These are phyloP conservation scores for Rhododendron vialii DNA, from an alignment of 148 eudicot genomes.

Conservation along the genomic window DNA sequence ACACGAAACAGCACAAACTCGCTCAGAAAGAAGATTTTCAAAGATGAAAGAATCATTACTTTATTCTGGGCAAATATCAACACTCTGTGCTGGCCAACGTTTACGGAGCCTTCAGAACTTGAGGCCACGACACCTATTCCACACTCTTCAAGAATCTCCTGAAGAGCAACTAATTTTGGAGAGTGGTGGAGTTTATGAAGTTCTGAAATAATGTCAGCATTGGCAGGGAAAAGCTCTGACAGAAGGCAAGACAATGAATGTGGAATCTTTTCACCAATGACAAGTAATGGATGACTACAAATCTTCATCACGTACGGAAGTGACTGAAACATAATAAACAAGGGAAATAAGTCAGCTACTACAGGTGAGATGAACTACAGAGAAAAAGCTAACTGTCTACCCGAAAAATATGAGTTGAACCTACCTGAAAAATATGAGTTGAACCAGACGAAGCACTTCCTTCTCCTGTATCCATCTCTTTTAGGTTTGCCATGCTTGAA, in stretches of 20 bases:
- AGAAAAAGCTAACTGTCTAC: conserved; percentile 13
- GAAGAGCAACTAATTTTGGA: conserved; percentile 94
- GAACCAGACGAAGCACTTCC: conserved; percentile 57
- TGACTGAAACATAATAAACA: conserved; percentile 42
- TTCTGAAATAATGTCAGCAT: conserved; percentile 55
- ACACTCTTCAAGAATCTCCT: conserved; percentile 97
- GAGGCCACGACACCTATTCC: conserved; percentile 85
- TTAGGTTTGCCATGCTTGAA: conserved; percentile 57
- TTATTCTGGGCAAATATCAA: conserved; percentile 98
- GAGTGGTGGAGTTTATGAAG: conserved; percentile 91
- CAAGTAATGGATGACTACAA: conserved; percentile 97
- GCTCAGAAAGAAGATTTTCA: neutral
- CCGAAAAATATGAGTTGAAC: conserved; percentile 92
- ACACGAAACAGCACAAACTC: conserved; percentile 1
- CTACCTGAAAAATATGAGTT: conserved; percentile 90
- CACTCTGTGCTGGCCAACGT: conserved; percentile 93
- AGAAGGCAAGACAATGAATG: conserved; percentile 51
- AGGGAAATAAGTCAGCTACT: conserved; percentile 7
- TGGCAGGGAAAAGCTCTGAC: conserved; percentile 53
- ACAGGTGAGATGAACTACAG: neutral
- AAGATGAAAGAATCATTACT: conserved; percentile 18
- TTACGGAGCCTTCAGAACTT: conserved; percentile 61
- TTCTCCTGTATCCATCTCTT: conserved; percentile 58
- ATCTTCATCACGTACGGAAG: conserved; percentile 93
- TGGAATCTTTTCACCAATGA: conserved; percentile 62